Evolutionary conservation across 106 monocot genomes (phyloP).

Genomic region (Dendrobium nobile): DNA sequence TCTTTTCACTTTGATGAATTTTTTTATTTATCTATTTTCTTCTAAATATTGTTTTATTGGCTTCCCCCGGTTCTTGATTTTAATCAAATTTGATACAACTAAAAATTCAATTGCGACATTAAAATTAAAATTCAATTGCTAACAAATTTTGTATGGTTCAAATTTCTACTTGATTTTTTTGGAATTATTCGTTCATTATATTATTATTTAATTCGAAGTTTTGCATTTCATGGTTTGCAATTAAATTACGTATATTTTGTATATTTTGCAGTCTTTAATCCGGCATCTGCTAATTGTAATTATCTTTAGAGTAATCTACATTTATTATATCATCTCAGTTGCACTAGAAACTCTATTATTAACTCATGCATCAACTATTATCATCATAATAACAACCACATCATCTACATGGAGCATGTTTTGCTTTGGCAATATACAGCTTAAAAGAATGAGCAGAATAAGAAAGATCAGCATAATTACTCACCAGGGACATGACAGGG

Average conservation of each 20-base stretch:
- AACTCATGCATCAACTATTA: not conserved
- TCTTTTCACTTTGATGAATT: no score
- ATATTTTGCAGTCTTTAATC: not conserved
- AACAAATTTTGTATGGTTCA: not conserved
- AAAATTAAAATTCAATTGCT: not conserved
- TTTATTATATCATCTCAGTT: not conserved
- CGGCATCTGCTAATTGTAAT: not conserved
- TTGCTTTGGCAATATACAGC: not conserved
- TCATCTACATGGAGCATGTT: not conserved
- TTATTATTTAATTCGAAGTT: not conserved
- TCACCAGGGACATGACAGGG: conserved; percentile 88
- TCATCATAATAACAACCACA: not conserved
- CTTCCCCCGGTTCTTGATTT: not conserved
- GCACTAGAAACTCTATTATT: not conserved
- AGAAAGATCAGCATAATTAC: conserved; percentile 13
- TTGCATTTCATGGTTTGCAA: not conserved
- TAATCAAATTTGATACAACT: not conserved
- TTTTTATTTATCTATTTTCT: not conserved
- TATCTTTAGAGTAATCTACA: not conserved
- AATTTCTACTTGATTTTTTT: not conserved
- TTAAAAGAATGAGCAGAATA: not conserved
- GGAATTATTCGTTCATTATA: not conserved
- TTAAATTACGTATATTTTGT: not conserved
- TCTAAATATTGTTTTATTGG: not conserved
- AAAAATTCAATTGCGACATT: not conserved